phyloP scores from a whole-genome alignment of 108 stramenopile species.

The Tribonema minus region DNA sequence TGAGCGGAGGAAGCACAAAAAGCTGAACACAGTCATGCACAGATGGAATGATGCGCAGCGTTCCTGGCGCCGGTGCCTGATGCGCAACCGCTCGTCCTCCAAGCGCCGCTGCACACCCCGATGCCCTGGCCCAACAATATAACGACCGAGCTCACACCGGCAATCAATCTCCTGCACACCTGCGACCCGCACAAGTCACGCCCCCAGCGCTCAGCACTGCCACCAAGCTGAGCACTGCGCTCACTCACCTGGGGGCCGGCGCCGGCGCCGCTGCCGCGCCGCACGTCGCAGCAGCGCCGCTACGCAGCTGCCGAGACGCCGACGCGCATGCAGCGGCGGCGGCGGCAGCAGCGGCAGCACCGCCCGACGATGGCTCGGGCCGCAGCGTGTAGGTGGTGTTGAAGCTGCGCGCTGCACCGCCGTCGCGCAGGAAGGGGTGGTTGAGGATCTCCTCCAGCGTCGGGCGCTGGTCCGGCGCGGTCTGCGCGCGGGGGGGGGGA shows the following conservation, averaged over 20 bases:
- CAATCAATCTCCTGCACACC: no score
- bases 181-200: background rate
- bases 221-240: background rate
- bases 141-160: no score
- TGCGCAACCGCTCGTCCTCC: no score
- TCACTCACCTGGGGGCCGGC: background rate
- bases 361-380: background rate
- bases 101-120: no score
- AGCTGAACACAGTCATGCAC: no score
- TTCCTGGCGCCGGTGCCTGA: no score
- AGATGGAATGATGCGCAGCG: no score
- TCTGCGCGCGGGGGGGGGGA: background rate
- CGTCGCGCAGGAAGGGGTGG: conserved; percentile 60
- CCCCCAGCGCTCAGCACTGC: background rate
- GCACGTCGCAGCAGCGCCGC: background rate
- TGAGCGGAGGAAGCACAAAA: no score
- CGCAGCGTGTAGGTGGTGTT: conserved; percentile 7
- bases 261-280: background rate
- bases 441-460: conserved; percentile 63
- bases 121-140: no score
- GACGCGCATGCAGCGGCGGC: background rate
- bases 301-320: background rate
- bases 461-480: conserved; percentile 58
- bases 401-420: conserved; percentile 2
- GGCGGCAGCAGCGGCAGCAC: background rate